These are phyloP conservation scores for Firmiana major DNA, from an alignment of 345 rosid species.

Conservation along the genomic window DNA sequence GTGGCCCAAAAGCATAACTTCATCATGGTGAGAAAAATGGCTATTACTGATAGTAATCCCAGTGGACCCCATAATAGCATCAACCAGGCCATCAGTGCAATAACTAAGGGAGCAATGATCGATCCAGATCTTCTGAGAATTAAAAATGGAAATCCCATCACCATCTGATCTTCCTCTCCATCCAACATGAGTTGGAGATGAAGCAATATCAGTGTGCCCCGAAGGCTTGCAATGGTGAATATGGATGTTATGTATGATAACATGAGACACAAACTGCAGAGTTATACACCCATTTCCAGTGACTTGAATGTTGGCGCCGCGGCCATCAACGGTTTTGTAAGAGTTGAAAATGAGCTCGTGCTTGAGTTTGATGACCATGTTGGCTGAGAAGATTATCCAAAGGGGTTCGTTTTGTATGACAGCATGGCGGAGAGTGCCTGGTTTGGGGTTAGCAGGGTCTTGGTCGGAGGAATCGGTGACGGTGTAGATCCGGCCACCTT, in stretches of 20 bases:
- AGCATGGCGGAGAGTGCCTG: constrained; percentile 87
- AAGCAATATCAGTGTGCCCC: constrained; percentile 57
- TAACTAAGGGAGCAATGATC: constrained; percentile 76
- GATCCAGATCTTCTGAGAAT: constrained; percentile 75
- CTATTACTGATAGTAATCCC: constrained; percentile 79
- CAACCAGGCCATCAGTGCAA: constrained; percentile 78
- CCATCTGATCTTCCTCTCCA: constrained; percentile 78
- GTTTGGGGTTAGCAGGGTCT: constrained; percentile 67
- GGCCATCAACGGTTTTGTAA: constrained; percentile 89
- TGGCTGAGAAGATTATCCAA: constrained; percentile 67
- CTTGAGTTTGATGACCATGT: constrained; percentile 65
- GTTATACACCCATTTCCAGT: constrained; percentile 88
- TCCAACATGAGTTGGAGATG: constrained; percentile 71
- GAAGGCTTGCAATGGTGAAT: constrained; percentile 83
- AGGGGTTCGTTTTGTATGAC: constrained; percentile 76
- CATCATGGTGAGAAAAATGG: constrained; percentile 71
- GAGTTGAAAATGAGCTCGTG: constrained; percentile 84
- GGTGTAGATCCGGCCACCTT: constrained; percentile 70
- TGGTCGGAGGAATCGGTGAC: constrained; percentile 89
- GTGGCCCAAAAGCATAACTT: constrained; percentile 93
- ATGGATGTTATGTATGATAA: constrained; percentile 84
- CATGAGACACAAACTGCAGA: constrained; percentile 60
- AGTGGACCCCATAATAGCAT: constrained; percentile 86
- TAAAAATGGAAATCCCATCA: constrained; percentile 75
- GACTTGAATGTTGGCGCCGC: constrained; percentile 63